Evolutionary conservation across 345 rosid genomes (phyloP).

Genomic region (Rhodomyrtus tomentosa): DNA sequence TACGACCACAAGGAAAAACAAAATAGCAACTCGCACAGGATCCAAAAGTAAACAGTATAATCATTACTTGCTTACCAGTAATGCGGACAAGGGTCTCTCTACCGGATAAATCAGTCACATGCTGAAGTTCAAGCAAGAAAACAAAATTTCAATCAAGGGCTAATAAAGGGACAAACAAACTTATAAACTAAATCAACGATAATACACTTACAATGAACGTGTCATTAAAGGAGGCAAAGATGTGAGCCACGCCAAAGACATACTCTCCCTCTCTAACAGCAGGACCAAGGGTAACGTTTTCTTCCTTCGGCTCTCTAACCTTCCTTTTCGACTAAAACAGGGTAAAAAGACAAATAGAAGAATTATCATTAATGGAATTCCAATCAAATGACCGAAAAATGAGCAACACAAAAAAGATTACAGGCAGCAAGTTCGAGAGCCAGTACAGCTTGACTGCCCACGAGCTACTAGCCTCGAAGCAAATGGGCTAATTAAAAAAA

Average conservation of each 20-base stretch:
- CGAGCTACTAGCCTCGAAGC: neutral
- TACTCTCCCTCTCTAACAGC: constrained; percentile 69
- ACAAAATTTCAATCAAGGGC: neutral
- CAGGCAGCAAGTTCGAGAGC: neutral
- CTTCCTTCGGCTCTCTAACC: constrained; percentile 85
- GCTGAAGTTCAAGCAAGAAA: constrained; percentile 25
- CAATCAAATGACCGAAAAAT: neutral
- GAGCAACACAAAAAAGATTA: neutral
- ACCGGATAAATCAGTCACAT: constrained; percentile 89
- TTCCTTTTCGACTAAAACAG: constrained; percentile 52
- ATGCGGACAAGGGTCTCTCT: constrained; percentile 90
- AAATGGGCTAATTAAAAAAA: no score
- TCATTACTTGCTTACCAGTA: constrained; percentile 38
- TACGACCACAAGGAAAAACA: neutral
- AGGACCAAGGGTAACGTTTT: constrained; percentile 71
- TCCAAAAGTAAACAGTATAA: neutral
- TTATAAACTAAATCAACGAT: neutral
- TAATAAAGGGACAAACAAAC: neutral
- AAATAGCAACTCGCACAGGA: neutral
- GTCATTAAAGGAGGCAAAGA: constrained; percentile 85
- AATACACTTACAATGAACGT: constrained; percentile 69
- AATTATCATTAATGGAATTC: neutral
- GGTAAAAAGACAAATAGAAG: neutral
- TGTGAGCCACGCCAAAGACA: constrained; percentile 82
- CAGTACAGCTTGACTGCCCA: neutral